Evolutionary conservation across 352 stramenopile species (phyloP), one percentile per base, ranked within the genome.

Genomic region (Achlya hypogyna): DNA sequence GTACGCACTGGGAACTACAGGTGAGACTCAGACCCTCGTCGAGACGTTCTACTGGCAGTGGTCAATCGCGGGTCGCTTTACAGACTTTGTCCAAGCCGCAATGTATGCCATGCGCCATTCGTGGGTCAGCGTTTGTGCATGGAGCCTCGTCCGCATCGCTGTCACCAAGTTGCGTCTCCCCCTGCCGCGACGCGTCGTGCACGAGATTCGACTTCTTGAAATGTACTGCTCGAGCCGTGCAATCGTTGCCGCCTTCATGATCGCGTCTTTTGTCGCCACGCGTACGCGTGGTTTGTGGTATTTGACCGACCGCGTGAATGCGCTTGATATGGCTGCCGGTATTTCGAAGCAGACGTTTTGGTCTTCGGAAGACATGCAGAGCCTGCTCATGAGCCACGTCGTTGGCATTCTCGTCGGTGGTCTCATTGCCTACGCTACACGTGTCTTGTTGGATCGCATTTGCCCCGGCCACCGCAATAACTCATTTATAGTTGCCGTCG

Each of bases 11-110:
- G 63, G 69, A 2, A 67, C 69, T 5, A 67, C 63, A 20, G 58
- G 63, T 20, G 63, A 71, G 63, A 71, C 69, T 23, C 63, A 73
- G 51, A 73, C 69, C 63, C 56, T 59, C 32, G 49, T 72, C 9
- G 66, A 72, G 42, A 49, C 65, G 0, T 20, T 68, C n/a, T 73
- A 64, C 34, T 73, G 69, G 63, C 63, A 73, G 43, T 73, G 71
- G 20, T 29, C 53, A 58, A 10, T 71, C 69, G 3, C 53, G 47
- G 31, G 52, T 63, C 12, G 12, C 53, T 1, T 27, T 35, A 18
- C 53, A 71, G 32, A 51, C 69, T 5, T n/a, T 71, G 10, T 59
- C 42, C 49, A 42, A 42, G 69, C 63, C 18, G 63, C 51, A 1
- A 51, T 73, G 34, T 71, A 73, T 22, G 62, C 62, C 5, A 65